phyloP scores from a whole-genome alignment of 345 rosid genomes.

The Populus davidiana region DNA sequence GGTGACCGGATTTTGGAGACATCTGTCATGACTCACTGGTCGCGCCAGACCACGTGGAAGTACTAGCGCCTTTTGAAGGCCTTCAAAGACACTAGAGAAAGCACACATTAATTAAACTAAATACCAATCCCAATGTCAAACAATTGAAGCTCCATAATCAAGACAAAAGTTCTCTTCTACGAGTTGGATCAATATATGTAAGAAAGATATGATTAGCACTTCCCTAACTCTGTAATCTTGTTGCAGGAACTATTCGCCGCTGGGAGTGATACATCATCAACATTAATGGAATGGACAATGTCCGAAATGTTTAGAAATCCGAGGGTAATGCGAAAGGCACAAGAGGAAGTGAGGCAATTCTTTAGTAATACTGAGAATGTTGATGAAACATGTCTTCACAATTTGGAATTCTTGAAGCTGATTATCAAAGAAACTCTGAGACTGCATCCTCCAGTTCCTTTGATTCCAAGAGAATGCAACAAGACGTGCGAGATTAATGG shows the following conservation, averaged over 20 bases:
- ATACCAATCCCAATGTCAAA: too few species aligned
- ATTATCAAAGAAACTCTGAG: slow-evolving; percentile 9
- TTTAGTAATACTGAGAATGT: not conserved
- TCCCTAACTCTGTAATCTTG: too few species aligned
- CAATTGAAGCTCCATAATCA: too few species aligned
- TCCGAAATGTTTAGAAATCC: not conserved
- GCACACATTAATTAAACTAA: too few species aligned
- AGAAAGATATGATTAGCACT: too few species aligned
- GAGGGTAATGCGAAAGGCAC: not conserved
- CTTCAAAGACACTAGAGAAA: too few species aligned
- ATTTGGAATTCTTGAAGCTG: not conserved
- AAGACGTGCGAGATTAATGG: not conserved
- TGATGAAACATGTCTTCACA: not conserved
- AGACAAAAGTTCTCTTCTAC: too few species aligned
- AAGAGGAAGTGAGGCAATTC: not conserved
- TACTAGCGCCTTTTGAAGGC: too few species aligned
- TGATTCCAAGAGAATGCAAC: slow-evolving; percentile 8
- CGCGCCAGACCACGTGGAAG: too few species aligned
- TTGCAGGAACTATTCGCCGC: not conserved
- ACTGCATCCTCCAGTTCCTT: not conserved
- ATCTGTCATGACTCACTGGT: too few species aligned
- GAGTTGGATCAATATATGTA: too few species aligned
- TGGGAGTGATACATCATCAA: not conserved
- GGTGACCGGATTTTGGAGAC: too few species aligned
- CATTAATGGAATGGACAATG: slow-evolving; percentile 1